Conservation (phyloP, 495 filamentous ascomycete species). For the Talaromyces borbonicus region DNA sequence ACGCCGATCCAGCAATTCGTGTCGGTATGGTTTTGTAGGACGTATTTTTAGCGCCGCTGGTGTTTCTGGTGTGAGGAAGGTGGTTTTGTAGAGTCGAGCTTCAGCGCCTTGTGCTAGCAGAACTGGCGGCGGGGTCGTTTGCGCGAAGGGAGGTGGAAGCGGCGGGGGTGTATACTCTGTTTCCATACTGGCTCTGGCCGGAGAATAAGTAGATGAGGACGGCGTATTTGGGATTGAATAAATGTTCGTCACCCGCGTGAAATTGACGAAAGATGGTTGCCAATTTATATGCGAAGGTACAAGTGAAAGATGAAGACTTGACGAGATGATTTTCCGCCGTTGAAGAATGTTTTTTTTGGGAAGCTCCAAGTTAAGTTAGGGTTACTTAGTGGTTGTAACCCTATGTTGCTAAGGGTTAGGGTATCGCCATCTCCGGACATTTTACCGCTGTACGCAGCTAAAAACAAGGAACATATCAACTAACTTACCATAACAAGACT, state of each 20-base stretch:
- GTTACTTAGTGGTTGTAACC: too few species aligned
- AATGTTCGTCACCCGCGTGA: too few species aligned
- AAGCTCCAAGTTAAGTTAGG: too few species aligned
- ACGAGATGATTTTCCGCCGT: too few species aligned
- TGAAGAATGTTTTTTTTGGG: too few species aligned
- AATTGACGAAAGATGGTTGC: too few species aligned
- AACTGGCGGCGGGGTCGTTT: conserved; percentile 42
- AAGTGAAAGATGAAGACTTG: background rate
- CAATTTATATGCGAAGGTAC: background rate
- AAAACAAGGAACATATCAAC: too few species aligned
- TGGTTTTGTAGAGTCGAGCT: conserved; percentile 82
- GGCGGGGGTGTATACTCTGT: conserved; percentile 30
- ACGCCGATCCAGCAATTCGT: conserved; percentile 79
- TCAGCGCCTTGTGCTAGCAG: conserved; percentile 90
- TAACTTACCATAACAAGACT: too few species aligned
- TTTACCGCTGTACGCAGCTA: too few species aligned
- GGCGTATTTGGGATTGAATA: too few species aligned
- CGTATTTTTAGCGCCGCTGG: conserved; percentile 86
- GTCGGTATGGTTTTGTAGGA: conserved; percentile 84
- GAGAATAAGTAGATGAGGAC: background rate
- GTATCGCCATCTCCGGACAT: too few species aligned
- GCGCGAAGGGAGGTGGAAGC: conserved; percentile 57
- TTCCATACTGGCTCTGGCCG: background rate
- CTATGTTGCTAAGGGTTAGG: too few species aligned
- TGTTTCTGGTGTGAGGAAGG: conserved; percentile 57